phyloP scores from a whole-genome alignment of 148 eudicot species.

The Oxyria digyna region DNA sequence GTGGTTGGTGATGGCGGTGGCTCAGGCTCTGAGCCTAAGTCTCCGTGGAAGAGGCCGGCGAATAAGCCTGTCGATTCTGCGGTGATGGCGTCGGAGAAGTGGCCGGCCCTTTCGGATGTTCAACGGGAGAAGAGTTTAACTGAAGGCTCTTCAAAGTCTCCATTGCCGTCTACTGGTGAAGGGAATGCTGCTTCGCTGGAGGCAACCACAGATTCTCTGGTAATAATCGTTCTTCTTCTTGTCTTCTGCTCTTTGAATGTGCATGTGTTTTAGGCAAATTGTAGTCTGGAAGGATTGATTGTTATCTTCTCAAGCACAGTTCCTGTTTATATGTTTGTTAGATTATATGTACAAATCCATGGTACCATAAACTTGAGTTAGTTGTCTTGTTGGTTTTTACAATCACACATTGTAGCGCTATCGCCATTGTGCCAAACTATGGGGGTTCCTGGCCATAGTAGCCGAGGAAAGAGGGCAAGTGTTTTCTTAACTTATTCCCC shows the following conservation, averaged over 20 bases:
- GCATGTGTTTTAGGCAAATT: neutral
- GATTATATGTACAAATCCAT: neutral
- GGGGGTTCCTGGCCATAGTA: neutral
- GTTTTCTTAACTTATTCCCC: neutral
- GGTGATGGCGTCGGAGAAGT: slow-evolving; percentile 20
- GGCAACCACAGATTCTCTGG: slow-evolving; percentile 8
- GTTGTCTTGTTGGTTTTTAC: neutral
- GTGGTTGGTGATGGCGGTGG: slow-evolving; percentile 10
- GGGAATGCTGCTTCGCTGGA: slow-evolving; percentile 10
- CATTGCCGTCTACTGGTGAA: neutral
- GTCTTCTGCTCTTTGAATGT: neutral
- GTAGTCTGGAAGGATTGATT: neutral
- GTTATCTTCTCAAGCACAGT: neutral
- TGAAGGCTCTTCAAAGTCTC: slow-evolving; percentile 9
- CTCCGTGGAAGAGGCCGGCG: slow-evolving; percentile 37
- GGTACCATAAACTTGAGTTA: neutral
- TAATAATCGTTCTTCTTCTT: neutral
- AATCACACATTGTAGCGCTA: neutral
- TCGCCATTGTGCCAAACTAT: neutral
- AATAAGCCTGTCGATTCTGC: slow-evolving; percentile 11
- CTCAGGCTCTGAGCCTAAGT: slow-evolving; percentile 17
- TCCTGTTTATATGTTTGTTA: slow-evolving; percentile 1
- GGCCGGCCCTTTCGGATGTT: slow-evolving; percentile 46
- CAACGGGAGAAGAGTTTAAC: slow-evolving; percentile 18
- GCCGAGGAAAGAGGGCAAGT: neutral